These are phyloP conservation scores for Cichorium intybus DNA, from an alignment of 140 eudicot genomes.

Conservation along the genomic window DNA sequence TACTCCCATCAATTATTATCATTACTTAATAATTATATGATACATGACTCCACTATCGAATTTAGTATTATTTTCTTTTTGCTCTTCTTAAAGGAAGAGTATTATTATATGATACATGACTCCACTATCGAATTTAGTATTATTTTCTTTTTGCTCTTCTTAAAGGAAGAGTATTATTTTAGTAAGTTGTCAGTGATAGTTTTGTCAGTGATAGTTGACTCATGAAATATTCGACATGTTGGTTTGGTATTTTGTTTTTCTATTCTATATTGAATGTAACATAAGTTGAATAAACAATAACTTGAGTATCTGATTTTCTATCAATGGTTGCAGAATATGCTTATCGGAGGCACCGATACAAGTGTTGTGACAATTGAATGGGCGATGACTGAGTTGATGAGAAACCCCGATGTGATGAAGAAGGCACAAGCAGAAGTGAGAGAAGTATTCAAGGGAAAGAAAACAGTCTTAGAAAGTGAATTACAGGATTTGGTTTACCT, in stretches of 20 bases:
- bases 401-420: neutral
- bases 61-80: no score
- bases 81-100: no score
- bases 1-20: neutral
- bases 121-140: no score
- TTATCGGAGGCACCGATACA: conserved; percentile 6
- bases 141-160: no score
- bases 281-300: neutral
- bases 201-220: no score
- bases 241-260: no score
- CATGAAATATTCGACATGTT: no score
- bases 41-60: no score
- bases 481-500: neutral
- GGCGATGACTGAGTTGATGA: conserved; percentile 14
- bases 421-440: conserved; percentile 4
- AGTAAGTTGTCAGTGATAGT: no score
- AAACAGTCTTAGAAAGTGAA: neutral
- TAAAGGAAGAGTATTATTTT: no score
- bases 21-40: neutral
- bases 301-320: neutral
- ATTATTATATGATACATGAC: neutral
- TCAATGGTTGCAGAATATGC: neutral
- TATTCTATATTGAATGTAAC: neutral
- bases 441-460: conserved; percentile 4
- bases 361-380: conserved; percentile 6